Base-by-base conservation (phyloP, 192 early-diverging fungal species). In the Anaeromyces robustus region DNA sequence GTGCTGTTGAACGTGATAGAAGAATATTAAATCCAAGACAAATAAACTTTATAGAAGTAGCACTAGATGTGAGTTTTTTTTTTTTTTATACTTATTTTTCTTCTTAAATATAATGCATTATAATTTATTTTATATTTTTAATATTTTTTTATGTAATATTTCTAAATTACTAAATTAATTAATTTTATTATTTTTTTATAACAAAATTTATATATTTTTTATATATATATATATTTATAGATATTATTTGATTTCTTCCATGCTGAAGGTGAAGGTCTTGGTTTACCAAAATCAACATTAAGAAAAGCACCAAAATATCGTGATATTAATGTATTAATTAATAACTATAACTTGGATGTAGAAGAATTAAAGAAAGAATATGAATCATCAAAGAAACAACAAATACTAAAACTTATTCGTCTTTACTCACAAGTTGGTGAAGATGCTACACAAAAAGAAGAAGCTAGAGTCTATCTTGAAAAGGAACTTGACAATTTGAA, bases 221-320 rank as follows among this genome's bases (percentile, higher is more conserved):
- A 34, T 34, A 34, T 7, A 7, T 34, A 7, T 7, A 7, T 34
- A 34, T 34, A 7, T 34, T 7, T 87, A 39, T 78, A 82, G 29
- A 80, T 87, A 68, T 84, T 90, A 30, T 82, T 83, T 30, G 81
- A 87, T 29, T 90, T 90, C 78, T 89, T 90, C 83, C 84, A 89
- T 78, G 89, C 86, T 2, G 88, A 87, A 77, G 88, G 88, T 30
- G 80, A 82, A 14, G 87, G 84, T 22, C 78, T 86, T 29, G 88
- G 88, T 18, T 80, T 90, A 17, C 77, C 86, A 30, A 84, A 86
- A 29, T 78, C 81, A 22, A 78, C 78, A 9, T 82, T 82, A 82
- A 81, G 82, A 31, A 81, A 81, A 79, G 85, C 87, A 29, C 80
- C 81, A 19, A 85, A 85, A 78, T 89, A 88, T 82, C 68, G 81